Evolutionary conservation across 371 early-diverging fungal genomes (phyloP).

Genomic region (Nosema granulosis): DNA sequence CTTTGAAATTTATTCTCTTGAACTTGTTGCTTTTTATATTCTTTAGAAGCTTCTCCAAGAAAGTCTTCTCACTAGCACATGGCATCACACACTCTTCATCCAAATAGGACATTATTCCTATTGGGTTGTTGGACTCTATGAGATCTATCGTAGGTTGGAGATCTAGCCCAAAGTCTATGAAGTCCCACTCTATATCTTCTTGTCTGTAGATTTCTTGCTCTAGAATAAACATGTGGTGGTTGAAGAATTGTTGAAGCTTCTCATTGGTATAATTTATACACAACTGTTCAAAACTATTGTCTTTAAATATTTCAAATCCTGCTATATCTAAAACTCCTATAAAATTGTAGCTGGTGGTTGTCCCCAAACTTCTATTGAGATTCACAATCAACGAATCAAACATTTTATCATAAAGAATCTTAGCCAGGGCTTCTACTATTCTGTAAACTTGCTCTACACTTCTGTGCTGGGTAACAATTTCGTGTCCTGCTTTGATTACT

Average conservation of each 20-base stretch:
- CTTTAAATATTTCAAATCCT: slow-evolving; percentile 96
- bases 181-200: slow-evolving; percentile 95
- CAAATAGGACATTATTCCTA: slow-evolving; percentile 88
- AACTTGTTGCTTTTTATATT: slow-evolving; percentile 37
- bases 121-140: slow-evolving; percentile 88
- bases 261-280: slow-evolving; percentile 99
- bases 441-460: slow-evolving; percentile 78
- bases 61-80: slow-evolving; percentile 86
- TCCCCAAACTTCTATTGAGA: slow-evolving; percentile 76
- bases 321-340: slow-evolving; percentile 99
- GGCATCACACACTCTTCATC: slow-evolving; percentile 99
- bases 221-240: slow-evolving; percentile 97
- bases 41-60: slow-evolving; percentile 79
- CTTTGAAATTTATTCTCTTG: slow-evolving; percentile 70
- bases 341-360: slow-evolving; percentile 71
- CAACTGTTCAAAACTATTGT: slow-evolving; percentile 95
- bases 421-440: slow-evolving; percentile 84
- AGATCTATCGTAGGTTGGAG: slow-evolving; percentile 94
- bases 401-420: slow-evolving; percentile 89
- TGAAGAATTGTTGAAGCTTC: slow-evolving; percentile 98
- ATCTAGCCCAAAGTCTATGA: slow-evolving; percentile 96
- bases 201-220: slow-evolving; percentile 94
- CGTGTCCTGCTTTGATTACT: slow-evolving; percentile 84
- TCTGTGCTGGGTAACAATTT: slow-evolving; percentile 84
- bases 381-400: slow-evolving; percentile 81